Conservation (phyloP, 768 basidiomycete genomes). For the Rhizopogon vesiculosus region DNA sequence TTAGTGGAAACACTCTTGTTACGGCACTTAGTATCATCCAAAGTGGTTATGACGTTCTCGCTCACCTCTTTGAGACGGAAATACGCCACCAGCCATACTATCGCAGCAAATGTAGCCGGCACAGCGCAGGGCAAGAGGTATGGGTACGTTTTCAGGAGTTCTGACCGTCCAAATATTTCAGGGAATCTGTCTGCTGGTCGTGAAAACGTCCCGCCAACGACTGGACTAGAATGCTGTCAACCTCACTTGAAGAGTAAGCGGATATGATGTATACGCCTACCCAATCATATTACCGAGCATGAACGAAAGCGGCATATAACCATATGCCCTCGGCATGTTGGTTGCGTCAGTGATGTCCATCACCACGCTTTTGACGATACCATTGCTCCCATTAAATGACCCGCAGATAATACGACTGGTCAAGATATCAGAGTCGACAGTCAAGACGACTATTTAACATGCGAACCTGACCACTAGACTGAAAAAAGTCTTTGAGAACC, state of each 20-base stretch:
- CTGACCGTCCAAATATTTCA: conserved; percentile 44
- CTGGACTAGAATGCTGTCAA: conserved; percentile 37
- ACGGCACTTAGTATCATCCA: neutral
- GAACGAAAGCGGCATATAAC: conserved; percentile 48
- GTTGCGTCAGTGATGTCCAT: conserved; percentile 28
- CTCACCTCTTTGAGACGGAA: conserved; percentile 52
- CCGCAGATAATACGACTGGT: conserved; percentile 34
- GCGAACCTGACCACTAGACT: conserved; percentile 43
- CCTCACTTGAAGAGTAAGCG: neutral
- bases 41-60: neutral
- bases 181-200: conserved; percentile 67
- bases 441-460: neutral
- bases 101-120: conserved; percentile 46
- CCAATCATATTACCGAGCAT: conserved; percentile 32
- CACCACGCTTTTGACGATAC: conserved; percentile 35
- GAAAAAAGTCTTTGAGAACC: conserved; percentile 49
- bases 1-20: neutral
- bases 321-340: conserved; percentile 35
- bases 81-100: conserved; percentile 46
- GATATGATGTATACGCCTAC: conserved; percentile 20
- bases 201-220: conserved; percentile 63
- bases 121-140: conserved; percentile 72
- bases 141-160: conserved; percentile 61
- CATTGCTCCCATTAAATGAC: conserved; percentile 43
- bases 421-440: neutral